These are phyloP conservation scores for Paecilomyces formosus DNA, from an alignment of 2,329 filamentous ascomycete genomes.

Conservation along the genomic window DNA sequence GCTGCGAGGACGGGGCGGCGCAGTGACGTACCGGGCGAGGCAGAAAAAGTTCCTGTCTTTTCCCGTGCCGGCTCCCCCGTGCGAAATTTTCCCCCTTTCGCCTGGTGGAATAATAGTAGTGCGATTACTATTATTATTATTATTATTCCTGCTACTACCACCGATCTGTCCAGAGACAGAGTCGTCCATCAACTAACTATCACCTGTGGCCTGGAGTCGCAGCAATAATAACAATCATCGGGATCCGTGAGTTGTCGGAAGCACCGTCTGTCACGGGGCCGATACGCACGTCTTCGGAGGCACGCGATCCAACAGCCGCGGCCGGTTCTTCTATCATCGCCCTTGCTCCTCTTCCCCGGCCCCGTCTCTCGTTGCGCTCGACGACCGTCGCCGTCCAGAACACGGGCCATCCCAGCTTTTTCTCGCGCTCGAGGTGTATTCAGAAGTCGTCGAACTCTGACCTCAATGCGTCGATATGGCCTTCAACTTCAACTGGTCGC, in stretches of 20 bases:
- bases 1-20: too few relatives aligned
- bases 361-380: slow-evolving; percentile 9
- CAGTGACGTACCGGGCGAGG: neutral
- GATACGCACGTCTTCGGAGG: neutral
- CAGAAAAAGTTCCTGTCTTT: neutral
- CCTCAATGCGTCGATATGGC: slow-evolving; percentile 59
- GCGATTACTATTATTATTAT: too few relatives aligned
- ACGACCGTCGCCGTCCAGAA: neutral
- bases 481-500: slow-evolving; percentile 99
- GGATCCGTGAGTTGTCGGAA: neutral
- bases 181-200: neutral
- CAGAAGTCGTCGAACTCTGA: neutral
- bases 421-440: neutral
- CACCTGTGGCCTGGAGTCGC: neutral
- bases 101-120: neutral
- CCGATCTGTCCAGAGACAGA: neutral
- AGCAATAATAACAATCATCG: neutral
- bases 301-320: neutral
- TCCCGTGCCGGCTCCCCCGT: neutral
- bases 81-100: neutral
- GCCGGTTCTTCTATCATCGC: slow-evolving; percentile 10
- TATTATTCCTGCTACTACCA: neutral
- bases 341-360: slow-evolving; percentile 12
- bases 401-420: neutral
- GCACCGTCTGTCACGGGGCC: neutral